Conservation (phyloP, 169 alveolate species). For the Theileria parva region DNA sequence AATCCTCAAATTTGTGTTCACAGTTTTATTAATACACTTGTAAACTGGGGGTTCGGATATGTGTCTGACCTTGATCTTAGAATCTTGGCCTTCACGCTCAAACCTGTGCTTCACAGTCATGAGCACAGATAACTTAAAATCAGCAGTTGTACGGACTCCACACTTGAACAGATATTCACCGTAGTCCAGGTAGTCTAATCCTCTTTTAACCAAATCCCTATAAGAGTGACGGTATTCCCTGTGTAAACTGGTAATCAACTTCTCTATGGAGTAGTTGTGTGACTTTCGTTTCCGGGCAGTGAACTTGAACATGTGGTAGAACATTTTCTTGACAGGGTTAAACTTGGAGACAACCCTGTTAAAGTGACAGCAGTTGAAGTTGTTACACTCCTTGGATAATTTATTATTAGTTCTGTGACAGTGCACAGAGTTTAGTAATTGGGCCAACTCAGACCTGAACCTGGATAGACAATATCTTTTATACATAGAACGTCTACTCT, state of each 20-base stretch:
- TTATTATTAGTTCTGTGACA: constrained; percentile 16
- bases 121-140: constrained; percentile 50
- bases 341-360: neutral
- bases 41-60: constrained; percentile 45
- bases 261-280: constrained; percentile 18
- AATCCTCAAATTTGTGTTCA: constrained; percentile 36
- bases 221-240: constrained; percentile 46
- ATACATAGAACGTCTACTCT: constrained; percentile 1
- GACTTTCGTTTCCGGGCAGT: neutral
- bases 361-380: constrained; percentile 54
- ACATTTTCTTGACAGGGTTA: neutral
- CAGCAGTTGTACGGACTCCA: constrained; percentile 45
- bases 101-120: constrained; percentile 51
- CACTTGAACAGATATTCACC: constrained; percentile 13
- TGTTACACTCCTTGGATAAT: constrained; percentile 30
- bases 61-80: constrained; percentile 18
- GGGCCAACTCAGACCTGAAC: constrained; percentile 23
- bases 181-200: constrained; percentile 23
- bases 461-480: constrained; percentile 26
- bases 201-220: constrained; percentile 23
- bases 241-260: constrained; percentile 31
- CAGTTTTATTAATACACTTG: constrained; percentile 30
- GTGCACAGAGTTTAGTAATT: constrained; percentile 35
- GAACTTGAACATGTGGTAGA: neutral
- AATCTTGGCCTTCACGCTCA: constrained; percentile 42